Evolutionary conservation across 257 asterid species (phyloP).

Genomic region (Solanum medicagineum): DNA sequence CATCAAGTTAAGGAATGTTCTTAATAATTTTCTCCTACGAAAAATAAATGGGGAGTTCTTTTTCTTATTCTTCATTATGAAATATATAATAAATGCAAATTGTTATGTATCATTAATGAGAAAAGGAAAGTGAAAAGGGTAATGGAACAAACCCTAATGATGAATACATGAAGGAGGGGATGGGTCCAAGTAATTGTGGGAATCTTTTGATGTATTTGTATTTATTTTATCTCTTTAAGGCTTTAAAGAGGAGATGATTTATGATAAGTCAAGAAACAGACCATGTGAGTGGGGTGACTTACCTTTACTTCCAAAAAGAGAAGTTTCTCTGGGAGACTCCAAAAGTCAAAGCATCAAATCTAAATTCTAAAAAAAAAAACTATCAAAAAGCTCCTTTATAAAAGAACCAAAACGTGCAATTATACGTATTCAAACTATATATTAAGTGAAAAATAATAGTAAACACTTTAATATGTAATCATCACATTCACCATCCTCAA

Average conservation of each 20-base stretch:
- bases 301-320: slow-evolving; percentile 86
- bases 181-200: slow-evolving; percentile 45
- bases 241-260: slow-evolving; percentile 1
- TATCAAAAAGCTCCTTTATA: slow-evolving; percentile 49
- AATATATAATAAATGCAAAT: not conserved
- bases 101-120: not conserved
- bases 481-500: not conserved
- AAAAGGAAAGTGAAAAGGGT: not conserved
- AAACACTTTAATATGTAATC: not conserved
- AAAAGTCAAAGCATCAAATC: slow-evolving; percentile 70
- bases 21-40: too few species aligned
- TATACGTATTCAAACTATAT: slow-evolving; percentile 19
- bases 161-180: slow-evolving; percentile 24
- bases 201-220: slow-evolving; percentile 28
- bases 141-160: slow-evolving; percentile 55
- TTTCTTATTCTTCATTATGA: not conserved
- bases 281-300: slow-evolving; percentile 76
- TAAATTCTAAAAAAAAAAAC: not conserved
- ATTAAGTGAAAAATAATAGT: not conserved
- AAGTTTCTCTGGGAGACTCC: slow-evolving; percentile 54
- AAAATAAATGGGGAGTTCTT: not conserved
- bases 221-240: not conserved
- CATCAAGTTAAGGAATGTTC: too few species aligned
- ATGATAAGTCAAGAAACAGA: slow-evolving; percentile 47
- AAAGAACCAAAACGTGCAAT: slow-evolving; percentile 60